These are phyloP conservation scores for Aspergillus mulundensis DNA, from an alignment of 495 filamentous ascomycete species.

Conservation along the genomic window DNA sequence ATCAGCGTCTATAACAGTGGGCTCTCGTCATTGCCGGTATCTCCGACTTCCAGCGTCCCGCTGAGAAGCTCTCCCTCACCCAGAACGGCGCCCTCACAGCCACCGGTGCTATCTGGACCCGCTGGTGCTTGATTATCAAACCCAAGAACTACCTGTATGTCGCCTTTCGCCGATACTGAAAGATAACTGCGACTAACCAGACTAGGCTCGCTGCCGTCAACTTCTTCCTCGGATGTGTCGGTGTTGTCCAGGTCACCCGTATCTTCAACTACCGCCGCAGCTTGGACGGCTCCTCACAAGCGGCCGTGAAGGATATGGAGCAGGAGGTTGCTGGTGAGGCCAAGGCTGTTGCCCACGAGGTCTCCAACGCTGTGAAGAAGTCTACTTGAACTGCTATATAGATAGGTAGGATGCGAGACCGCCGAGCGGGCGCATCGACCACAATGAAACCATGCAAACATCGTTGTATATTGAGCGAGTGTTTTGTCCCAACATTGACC, in stretches of 20 bases:
- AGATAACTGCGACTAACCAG: constrained; percentile 9
- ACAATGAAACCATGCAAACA: not conserved
- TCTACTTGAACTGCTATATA: constrained; percentile 12
- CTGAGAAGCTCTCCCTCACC: constrained; percentile 82
- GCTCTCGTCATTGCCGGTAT: constrained; percentile 85
- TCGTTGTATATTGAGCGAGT: not conserved
- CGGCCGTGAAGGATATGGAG: constrained; percentile 47
- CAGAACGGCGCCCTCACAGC: constrained; percentile 84
- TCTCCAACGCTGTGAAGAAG: constrained; percentile 31
- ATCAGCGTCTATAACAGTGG: constrained; percentile 55
- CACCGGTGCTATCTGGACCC: constrained; percentile 96
- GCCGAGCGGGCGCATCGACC: not conserved
- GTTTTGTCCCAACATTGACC: not conserved
- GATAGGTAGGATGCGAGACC: not conserved
- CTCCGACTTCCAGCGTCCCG: constrained; percentile 88
- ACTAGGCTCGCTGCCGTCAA: constrained; percentile 86
- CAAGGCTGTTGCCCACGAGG: constrained; percentile 28
- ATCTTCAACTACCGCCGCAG: constrained; percentile 65
- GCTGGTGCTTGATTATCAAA: constrained; percentile 97
- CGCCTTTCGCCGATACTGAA: not conserved
- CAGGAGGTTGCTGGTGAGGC: constrained; percentile 42
- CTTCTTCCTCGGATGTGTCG: constrained; percentile 93
- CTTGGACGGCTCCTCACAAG: constrained; percentile 46
- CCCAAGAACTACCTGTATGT: constrained; percentile 83
- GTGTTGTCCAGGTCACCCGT: constrained; percentile 72